These are phyloP conservation scores for Aurantiochytrium sp. DNA, from an alignment of 108 stramenopile genomes.

Conservation along the genomic window DNA sequence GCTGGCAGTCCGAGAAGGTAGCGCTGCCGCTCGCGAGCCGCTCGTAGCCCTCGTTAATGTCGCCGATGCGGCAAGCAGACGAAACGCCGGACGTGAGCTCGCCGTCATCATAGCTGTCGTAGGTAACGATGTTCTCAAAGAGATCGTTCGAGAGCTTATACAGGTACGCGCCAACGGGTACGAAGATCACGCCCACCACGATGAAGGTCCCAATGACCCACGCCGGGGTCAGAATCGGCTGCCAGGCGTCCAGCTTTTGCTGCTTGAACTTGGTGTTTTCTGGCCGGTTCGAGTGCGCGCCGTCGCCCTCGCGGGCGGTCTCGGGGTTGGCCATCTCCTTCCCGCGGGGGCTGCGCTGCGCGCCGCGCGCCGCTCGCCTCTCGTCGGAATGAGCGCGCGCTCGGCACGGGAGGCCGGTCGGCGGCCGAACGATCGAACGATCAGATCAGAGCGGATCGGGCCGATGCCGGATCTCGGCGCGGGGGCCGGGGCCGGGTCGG, in stretches of 20 bases:
- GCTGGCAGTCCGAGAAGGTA: neutral
- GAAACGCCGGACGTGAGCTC: neutral
- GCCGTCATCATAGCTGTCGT: conserved; percentile 31
- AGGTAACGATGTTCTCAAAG: neutral
- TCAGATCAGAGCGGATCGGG: too few species aligned
- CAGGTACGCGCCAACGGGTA: conserved; percentile 68
- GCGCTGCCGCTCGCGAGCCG: neutral
- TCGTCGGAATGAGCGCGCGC: too few species aligned
- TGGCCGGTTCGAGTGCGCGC: conserved; percentile 2
- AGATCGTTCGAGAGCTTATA: conserved; percentile 18
- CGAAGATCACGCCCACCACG: conserved; percentile 70
- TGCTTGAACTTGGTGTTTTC: conserved; percentile 50
- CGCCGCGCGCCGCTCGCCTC: too few species aligned
- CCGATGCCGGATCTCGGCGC: too few species aligned
- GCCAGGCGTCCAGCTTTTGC: conserved; percentile 85
- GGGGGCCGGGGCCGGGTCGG: too few species aligned
- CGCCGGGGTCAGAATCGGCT: conserved; percentile 81
- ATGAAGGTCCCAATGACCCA: conserved; percentile 75
- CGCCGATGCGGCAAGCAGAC: neutral
- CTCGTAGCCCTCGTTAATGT: neutral
- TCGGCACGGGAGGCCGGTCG: too few species aligned
- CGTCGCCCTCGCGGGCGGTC: neutral
- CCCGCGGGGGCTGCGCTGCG: too few species aligned
- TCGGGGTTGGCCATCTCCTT: neutral
- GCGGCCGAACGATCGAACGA: too few species aligned